phyloP scores from a whole-genome alignment of 148 eudicot species.

The Amaranthus hypochondriacus region DNA sequence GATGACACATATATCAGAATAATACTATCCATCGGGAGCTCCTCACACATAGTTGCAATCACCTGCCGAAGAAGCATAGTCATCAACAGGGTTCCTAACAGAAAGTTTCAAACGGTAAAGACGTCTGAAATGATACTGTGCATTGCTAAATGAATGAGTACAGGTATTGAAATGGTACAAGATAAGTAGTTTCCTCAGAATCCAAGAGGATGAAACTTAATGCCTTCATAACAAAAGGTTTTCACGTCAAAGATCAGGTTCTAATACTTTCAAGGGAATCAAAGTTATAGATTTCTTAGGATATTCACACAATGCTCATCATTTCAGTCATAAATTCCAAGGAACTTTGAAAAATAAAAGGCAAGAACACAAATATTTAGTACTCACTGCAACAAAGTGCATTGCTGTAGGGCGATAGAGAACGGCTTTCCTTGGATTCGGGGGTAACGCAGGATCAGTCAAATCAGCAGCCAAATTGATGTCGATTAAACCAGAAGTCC shows the following conservation, averaged over 20 bases:
- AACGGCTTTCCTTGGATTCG: constrained; percentile 86
- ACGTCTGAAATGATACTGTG: background rate
- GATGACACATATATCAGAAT: constrained; percentile 82
- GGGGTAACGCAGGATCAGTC: constrained; percentile 87
- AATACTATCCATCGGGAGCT: constrained; percentile 76
- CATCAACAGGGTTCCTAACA: constrained; percentile 2
- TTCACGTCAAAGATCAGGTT: background rate
- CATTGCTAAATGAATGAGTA: background rate
- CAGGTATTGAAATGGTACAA: background rate
- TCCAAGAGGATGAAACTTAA: background rate
- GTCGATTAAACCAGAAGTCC: constrained; percentile 79
- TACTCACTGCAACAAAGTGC: constrained; percentile 83
- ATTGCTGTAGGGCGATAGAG: constrained; percentile 83
- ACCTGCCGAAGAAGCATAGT: constrained; percentile 44
- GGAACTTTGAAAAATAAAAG: background rate
- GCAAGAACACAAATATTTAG: background rate
- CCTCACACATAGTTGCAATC: constrained; percentile 75
- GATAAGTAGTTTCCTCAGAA: background rate
- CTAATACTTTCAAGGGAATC: background rate
- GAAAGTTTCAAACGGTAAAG: background rate
- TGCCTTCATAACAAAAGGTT: background rate
- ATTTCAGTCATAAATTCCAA: background rate
- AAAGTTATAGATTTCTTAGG: background rate
- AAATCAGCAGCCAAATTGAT: constrained; percentile 77
- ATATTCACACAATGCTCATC: background rate